Evolutionary conservation across 371 early-diverging fungal species (phyloP).

Genomic region (Mucor piriformis): DNA sequence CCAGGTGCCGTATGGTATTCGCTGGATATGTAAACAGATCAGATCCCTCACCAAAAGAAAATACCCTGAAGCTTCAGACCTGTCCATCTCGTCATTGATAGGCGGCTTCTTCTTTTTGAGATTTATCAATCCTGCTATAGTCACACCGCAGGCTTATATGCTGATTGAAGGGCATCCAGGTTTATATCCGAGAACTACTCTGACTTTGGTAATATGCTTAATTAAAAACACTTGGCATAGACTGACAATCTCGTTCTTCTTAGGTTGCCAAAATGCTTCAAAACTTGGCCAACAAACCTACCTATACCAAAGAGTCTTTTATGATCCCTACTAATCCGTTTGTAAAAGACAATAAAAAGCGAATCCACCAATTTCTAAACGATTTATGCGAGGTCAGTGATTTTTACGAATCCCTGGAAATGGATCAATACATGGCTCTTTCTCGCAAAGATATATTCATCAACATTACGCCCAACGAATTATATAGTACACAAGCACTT

Average conservation of each 20-base stretch:
- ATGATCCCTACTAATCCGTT: slow-evolving; percentile 89
- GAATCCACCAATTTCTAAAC: slow-evolving; percentile 86
- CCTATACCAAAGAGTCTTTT: slow-evolving; percentile 88
- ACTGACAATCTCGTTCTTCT: background rate
- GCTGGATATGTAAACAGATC: slow-evolving; percentile 97
- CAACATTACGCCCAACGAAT: slow-evolving; percentile 89
- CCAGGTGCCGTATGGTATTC: slow-evolving; percentile 88
- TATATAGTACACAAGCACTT: slow-evolving; percentile 85
- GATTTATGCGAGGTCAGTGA: slow-evolving; percentile 93
- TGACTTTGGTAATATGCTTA: slow-evolving; percentile 70
- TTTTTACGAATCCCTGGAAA: slow-evolving; percentile 92
- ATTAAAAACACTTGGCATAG: too few relatives aligned
- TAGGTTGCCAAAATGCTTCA: slow-evolving; percentile 91
- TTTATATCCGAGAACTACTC: slow-evolving; percentile 73
- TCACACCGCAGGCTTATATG: slow-evolving; percentile 91
- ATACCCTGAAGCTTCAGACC: slow-evolving; percentile 84
- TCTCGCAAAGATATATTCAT: slow-evolving; percentile 87
- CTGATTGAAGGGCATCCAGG: slow-evolving; percentile 78
- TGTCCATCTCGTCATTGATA: slow-evolving; percentile 84
- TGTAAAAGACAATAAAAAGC: slow-evolving; percentile 85
- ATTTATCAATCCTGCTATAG: slow-evolving; percentile 92
- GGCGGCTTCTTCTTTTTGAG: slow-evolving; percentile 94
- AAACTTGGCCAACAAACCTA: slow-evolving; percentile 92
- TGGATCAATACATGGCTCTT: slow-evolving; percentile 95
- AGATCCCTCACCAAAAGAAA: slow-evolving; percentile 81